Evolutionary conservation across 352 stramenopile species (phyloP).

Genomic region (Globisporangium barbulae): DNA sequence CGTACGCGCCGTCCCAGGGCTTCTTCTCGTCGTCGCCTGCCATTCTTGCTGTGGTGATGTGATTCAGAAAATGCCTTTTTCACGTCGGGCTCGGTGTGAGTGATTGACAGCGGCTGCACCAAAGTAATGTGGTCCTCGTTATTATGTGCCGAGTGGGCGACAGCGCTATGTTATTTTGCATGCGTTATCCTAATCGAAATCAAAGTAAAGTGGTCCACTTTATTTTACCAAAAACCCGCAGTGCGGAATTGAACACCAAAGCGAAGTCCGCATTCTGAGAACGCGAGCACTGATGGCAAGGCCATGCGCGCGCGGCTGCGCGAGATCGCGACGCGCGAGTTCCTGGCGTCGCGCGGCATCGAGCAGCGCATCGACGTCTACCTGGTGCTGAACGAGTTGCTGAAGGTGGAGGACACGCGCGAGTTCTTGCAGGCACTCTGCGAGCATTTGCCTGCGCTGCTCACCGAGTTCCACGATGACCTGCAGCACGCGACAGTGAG

Average conservation of each 20-base stretch:
- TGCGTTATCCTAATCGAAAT: not conserved
- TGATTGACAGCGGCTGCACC: not conserved
- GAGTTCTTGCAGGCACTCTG: conserved; percentile 39
- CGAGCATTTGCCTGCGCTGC: conserved; percentile 29
- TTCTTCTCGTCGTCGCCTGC: conserved; percentile 44
- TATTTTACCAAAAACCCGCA: not conserved
- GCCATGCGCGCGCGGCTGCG: conserved; percentile 21
- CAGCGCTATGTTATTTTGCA: not conserved
- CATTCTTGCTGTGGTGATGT: conserved; percentile 9
- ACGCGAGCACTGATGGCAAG: not conserved
- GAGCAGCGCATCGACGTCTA: conserved; percentile 53
- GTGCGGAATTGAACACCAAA: not conserved
- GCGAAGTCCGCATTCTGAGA: not conserved
- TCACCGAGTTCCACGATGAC: conserved; percentile 45
- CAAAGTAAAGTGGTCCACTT: not conserved
- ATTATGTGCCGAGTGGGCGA: not conserved
- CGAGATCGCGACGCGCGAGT: conserved; percentile 27
- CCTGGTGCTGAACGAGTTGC: conserved; percentile 50
- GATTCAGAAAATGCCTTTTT: conserved; percentile 2
- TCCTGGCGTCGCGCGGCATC: conserved; percentile 30
- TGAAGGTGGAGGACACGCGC: conserved; percentile 52
- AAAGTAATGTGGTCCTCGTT: not conserved
- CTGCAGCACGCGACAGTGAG: conserved; percentile 36
- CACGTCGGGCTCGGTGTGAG: not conserved
- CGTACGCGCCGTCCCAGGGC: conserved; percentile 51